Conservation (phyloP, 352 stramenopile species). For the Phytopythium helicoides region DNA sequence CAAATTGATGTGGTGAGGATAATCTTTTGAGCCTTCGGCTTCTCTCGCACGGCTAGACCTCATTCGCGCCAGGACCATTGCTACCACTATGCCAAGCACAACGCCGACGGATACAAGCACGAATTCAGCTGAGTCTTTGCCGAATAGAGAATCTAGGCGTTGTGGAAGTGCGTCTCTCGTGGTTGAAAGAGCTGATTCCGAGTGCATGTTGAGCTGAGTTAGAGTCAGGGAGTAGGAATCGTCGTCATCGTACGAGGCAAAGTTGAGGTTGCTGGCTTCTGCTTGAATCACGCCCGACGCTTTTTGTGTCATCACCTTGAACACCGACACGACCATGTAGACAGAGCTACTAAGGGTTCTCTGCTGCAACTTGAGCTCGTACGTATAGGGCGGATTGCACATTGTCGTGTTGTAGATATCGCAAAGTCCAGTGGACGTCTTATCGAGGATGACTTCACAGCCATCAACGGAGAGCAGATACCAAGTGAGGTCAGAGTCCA, state of each 20-base stretch:
- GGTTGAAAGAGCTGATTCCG: no score
- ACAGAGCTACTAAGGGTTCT: slow-evolving; percentile 15
- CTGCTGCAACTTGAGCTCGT: slow-evolving; percentile 26
- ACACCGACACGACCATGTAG: slow-evolving; percentile 30
- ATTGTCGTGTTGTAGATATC: slow-evolving; percentile 22
- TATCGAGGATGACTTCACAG: slow-evolving; percentile 13
- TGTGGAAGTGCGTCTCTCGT: no score
- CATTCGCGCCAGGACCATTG: no score
- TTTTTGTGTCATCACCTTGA: slow-evolving; percentile 23
- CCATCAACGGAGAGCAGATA: slow-evolving; percentile 26
- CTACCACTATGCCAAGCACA: no score
- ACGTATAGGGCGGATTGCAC: slow-evolving; percentile 14
- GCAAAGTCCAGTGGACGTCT: slow-evolving; percentile 16
- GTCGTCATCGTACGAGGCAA: neutral
- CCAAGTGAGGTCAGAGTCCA: slow-evolving; percentile 10
- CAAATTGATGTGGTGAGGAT: no score
- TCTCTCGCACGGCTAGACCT: no score
- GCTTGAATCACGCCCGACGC: slow-evolving; percentile 20
- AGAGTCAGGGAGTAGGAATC: neutral
- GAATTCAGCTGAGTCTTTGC: no score
- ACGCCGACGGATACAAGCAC: no score
- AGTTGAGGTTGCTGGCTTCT: slow-evolving; percentile 34
- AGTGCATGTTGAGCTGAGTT: neutral
- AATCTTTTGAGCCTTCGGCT: no score
- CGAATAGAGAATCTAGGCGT: no score